Percentiles rank a stretch among this genome's conserved stretches.
These are phyloP conservation scores for Aquanectria penicillioides DNA, from an alignment of 2,329 filamentous ascomycete species.

Conservation along the genomic window DNA sequence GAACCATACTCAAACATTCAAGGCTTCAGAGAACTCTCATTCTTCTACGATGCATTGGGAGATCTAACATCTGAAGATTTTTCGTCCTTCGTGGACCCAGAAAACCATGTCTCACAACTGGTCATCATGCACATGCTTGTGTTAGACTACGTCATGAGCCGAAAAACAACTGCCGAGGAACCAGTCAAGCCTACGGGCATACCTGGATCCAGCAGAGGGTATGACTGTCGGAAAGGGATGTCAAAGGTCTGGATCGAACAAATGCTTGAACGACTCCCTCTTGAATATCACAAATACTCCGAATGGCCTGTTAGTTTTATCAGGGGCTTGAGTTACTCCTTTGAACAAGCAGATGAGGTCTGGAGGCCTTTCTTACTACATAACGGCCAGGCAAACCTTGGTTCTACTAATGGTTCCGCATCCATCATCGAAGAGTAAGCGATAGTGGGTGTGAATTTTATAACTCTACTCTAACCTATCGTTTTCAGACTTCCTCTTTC, in stretches of 20 bases:
- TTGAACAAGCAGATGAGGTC: conserved; percentile 33
- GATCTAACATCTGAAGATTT: conserved; percentile 45
- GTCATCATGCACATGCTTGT: conserved; percentile 51
- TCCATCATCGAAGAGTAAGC: conserved; percentile 13
- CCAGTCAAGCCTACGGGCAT: background rate
- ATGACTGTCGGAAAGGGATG: conserved; percentile 38
- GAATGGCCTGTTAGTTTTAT: conserved; percentile 45
- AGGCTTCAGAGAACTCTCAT: conserved; percentile 41
- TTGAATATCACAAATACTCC: conserved; percentile 45
- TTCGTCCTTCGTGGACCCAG: conserved; percentile 41
- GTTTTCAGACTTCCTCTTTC: background rate
- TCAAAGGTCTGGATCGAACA: conserved; percentile 51
- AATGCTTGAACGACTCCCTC: conserved; percentile 46
- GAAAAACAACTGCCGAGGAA: conserved; percentile 27
- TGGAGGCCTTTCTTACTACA: conserved; percentile 37
- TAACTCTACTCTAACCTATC: background rate
- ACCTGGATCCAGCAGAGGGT: conserved; percentile 16
- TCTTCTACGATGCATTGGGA: conserved; percentile 43
- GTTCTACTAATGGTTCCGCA: background rate
- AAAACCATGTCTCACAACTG: conserved; percentile 46
- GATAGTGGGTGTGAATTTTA: background rate
- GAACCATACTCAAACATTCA: conserved; percentile 7
- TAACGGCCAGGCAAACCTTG: conserved; percentile 21
- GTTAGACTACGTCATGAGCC: conserved; percentile 43
- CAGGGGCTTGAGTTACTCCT: conserved; percentile 33